Conservation (phyloP, 1,284 basidiomycete genomes). For the Trichosporon sp. region DNA sequence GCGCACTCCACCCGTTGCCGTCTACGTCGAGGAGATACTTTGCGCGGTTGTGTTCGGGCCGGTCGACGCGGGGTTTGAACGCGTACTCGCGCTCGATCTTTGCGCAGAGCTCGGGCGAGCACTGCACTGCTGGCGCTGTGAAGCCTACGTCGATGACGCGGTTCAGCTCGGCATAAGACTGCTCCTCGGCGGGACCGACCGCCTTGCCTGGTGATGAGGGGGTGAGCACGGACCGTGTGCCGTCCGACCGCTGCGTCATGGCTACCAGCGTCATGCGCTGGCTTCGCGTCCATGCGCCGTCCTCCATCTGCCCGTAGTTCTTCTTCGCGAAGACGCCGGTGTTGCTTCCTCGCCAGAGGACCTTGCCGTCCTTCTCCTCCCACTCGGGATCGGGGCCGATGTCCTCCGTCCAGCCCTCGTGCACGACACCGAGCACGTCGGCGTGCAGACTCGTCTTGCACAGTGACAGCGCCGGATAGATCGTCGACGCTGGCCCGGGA, state of each 20-base stretch:
- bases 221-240: slow-evolving; percentile 44
- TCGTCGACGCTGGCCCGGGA: slow-evolving; percentile 51
- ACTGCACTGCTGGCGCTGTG: slow-evolving; percentile 48
- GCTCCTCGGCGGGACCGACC: slow-evolving; percentile 50
- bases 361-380: slow-evolving; percentile 57
- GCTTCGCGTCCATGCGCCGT: slow-evolving; percentile 18
- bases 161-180: slow-evolving; percentile 46
- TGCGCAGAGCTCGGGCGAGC: slow-evolving; percentile 51
- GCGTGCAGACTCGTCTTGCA: slow-evolving; percentile 56
- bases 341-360: slow-evolving; percentile 62
- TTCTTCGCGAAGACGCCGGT: slow-evolving; percentile 58
- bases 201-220: slow-evolving; percentile 25
- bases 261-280: slow-evolving; percentile 52
- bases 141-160: slow-evolving; percentile 46
- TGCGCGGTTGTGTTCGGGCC: slow-evolving; percentile 51
- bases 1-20: slow-evolving; percentile 48
- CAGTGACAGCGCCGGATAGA: slow-evolving; percentile 56
- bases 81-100: slow-evolving; percentile 51
- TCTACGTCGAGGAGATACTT: slow-evolving; percentile 38
- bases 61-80: slow-evolving; percentile 51
- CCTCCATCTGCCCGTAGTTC: slow-evolving; percentile 52
- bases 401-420: slow-evolving; percentile 44
- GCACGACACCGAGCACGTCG: slow-evolving; percentile 59
- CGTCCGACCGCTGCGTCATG: slow-evolving; percentile 43
- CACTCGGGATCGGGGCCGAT: slow-evolving; percentile 54